These are phyloP conservation scores for Fusarium armeniacum DNA, from an alignment of 2,329 filamentous ascomycete species.

Conservation along the genomic window DNA sequence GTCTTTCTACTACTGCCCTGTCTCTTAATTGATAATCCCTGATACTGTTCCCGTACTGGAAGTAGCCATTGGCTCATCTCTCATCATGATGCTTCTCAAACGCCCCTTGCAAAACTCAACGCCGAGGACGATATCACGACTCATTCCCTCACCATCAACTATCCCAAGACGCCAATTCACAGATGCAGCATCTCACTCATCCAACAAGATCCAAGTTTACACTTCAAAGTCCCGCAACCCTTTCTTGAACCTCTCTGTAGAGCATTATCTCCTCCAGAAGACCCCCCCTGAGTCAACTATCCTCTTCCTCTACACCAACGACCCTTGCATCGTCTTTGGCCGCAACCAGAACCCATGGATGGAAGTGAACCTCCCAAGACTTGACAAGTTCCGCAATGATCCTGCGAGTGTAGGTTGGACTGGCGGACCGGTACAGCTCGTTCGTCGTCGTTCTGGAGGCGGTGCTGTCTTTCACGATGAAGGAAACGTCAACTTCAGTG, in stretches of 20 bases:
- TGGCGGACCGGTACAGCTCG: slow-evolving; percentile 66
- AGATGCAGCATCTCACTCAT: slow-evolving; percentile 58
- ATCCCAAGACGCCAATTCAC: slow-evolving; percentile 53
- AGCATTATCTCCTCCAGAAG: slow-evolving; percentile 87
- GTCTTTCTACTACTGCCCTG: not conserved
- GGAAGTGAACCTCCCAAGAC: slow-evolving; percentile 80
- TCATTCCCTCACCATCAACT: slow-evolving; percentile 20
- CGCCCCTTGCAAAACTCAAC: slow-evolving; percentile 24
- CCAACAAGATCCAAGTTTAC: slow-evolving; percentile 75
- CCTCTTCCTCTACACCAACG: slow-evolving; percentile 89
- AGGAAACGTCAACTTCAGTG: slow-evolving; percentile 95
- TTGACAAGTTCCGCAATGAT: slow-evolving; percentile 56
- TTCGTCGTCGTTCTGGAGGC: slow-evolving; percentile 88
- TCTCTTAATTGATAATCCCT: slow-evolving; percentile 6
- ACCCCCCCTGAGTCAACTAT: slow-evolving; percentile 79
- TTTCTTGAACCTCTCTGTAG: slow-evolving; percentile 91
- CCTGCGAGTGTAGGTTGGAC: slow-evolving; percentile 47
- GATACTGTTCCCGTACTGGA: not conserved
- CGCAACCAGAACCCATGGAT: slow-evolving; percentile 99
- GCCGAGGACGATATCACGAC: slow-evolving; percentile 17
- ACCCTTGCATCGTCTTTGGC: slow-evolving; percentile 89
- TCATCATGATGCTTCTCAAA: slow-evolving; percentile 29
- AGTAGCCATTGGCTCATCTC: slow-evolving; percentile 6
- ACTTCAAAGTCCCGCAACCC: slow-evolving; percentile 78
- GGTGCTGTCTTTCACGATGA: slow-evolving; percentile 94